These are phyloP conservation scores for Stereocaulon alpinum DNA, from an alignment of 495 filamentous ascomycete species.

Conservation along the genomic window DNA sequence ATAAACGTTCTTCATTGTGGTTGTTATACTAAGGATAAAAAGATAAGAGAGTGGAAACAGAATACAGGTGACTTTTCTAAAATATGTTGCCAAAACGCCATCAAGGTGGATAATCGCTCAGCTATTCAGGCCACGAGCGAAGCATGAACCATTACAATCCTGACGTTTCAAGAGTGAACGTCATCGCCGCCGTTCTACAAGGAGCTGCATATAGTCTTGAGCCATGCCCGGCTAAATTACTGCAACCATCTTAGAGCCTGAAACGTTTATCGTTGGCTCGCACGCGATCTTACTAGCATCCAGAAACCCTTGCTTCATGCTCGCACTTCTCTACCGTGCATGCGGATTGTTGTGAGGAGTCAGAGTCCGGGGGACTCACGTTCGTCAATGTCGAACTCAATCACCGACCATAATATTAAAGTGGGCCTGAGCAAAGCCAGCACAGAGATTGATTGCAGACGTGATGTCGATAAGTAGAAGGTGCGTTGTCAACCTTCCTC, in stretches of 20 bases:
- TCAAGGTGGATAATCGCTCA: too few species aligned
- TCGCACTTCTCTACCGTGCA: not conserved
- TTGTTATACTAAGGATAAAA: not conserved
- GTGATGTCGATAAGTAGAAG: too few species aligned
- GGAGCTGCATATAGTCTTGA: too few species aligned
- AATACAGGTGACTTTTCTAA: not conserved
- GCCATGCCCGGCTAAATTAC: too few species aligned
- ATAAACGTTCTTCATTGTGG: not conserved
- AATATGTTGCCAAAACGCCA: not conserved
- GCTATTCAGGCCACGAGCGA: too few species aligned
- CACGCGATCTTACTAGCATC: not conserved
- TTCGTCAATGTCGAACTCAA: not conserved
- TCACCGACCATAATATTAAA: too few species aligned
- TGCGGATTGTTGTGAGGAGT: not conserved
- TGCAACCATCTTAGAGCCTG: not conserved
- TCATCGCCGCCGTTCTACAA: too few species aligned
- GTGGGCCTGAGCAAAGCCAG: too few species aligned
- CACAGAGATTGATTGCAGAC: too few species aligned
- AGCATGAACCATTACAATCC: too few species aligned
- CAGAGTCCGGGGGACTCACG: not conserved
- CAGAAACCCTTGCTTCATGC: not conserved
- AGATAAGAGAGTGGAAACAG: not conserved
- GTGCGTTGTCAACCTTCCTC: too few species aligned
- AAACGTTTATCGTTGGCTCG: not conserved
- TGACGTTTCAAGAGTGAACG: too few species aligned